Base-by-base conservation (phyloP, 345 rosid species). In the Cardiospermum halicacabum region DNA sequence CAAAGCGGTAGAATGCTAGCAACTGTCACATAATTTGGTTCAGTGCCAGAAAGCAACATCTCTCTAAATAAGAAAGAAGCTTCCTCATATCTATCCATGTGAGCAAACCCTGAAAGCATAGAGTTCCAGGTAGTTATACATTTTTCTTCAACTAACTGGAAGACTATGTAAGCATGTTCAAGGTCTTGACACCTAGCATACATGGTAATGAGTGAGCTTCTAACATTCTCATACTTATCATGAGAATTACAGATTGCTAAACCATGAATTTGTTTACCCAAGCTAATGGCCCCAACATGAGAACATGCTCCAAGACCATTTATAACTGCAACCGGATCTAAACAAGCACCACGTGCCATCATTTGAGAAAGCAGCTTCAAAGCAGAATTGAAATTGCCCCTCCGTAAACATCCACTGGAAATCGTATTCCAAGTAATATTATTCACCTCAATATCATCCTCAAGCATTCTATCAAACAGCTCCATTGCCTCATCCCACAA, bases 1-100 rank as follows among this genome's bases (percentile, higher is more conserved):
- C 96, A 90, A 7, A 85, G 87, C 60, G 92, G 92, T 50, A 88
- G 83, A 79, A 88, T 72, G 65, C 90, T 80, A 7, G 92, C 96
- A 62, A 88, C 80, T 18, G 96, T 86, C 65, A 88, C 76, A 65
- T 62, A 79, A 77, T 83, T 91, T 16, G 91, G 91, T 66, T 80
- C 80, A 49, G 81, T 36, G 45, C 93, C 85, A 59, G 81, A 75
- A 60, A 65, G 76, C 71, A 86, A 40, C 93, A 86, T 88, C 72
- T 84, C 82, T 69, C 87, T 79, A 40, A 86, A 77, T 3, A 84
- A 65, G 68, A 69, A 66, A 28, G 83, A 77, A n/a, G 89, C 91
- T 74, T 86, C 92, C 69, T 88, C 88, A 48, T 79, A 79, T 65
- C 50, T 64, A 60, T 83, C 86, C 74, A 76, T 22, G 58, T 75